A percentile compares a stretch with the other conserved stretches of the same genome.
These are phyloP conservation scores for Parastagonospora avenae DNA, from an alignment of 2,329 filamentous ascomycete species.

Conservation along the genomic window DNA sequence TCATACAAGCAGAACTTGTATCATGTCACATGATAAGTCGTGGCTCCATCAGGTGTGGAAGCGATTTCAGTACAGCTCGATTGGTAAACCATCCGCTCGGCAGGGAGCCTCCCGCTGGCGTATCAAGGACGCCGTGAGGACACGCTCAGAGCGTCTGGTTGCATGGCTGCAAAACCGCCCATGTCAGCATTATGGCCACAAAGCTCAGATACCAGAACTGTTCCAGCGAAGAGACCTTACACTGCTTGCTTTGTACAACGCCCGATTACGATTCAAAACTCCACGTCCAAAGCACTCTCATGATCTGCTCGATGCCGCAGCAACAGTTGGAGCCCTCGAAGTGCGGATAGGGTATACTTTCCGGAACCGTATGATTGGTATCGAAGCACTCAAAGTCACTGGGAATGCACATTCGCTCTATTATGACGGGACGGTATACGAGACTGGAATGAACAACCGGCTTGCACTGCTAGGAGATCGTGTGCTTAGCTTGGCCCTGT, in stretches of 20 bases:
- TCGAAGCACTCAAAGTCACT: constrained; percentile 24
- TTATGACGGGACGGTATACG: constrained; percentile 13
- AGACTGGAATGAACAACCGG: constrained; percentile 18
- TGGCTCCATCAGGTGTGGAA: background rate
- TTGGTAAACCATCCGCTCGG: background rate
- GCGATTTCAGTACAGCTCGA: background rate
- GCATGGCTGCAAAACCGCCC: background rate
- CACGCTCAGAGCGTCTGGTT: background rate
- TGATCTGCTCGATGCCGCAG: constrained; percentile 21
- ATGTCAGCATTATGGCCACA: constrained; percentile 17
- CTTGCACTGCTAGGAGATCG: constrained; percentile 32
- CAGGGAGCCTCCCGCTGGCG: background rate
- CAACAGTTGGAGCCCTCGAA: constrained; percentile 20
- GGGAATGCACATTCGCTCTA: constrained; percentile 10
- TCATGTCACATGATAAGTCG: no score
- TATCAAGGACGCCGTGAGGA: background rate
- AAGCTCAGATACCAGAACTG: constrained; percentile 13
- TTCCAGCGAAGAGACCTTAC: constrained; percentile 20
- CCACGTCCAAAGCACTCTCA: constrained; percentile 9
- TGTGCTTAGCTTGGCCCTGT: constrained; percentile 14
- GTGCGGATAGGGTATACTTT: constrained; percentile 24
- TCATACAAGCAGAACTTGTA: no score
- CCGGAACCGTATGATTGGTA: constrained; percentile 21
- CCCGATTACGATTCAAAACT: constrained; percentile 5
- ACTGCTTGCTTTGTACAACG: constrained; percentile 10